Percentiles rank a stretch among this genome's conserved stretches.
Evolutionary conservation across 73 alveolate genomes (phyloP).

Genomic region (Paraurostyla sp.): DNA sequence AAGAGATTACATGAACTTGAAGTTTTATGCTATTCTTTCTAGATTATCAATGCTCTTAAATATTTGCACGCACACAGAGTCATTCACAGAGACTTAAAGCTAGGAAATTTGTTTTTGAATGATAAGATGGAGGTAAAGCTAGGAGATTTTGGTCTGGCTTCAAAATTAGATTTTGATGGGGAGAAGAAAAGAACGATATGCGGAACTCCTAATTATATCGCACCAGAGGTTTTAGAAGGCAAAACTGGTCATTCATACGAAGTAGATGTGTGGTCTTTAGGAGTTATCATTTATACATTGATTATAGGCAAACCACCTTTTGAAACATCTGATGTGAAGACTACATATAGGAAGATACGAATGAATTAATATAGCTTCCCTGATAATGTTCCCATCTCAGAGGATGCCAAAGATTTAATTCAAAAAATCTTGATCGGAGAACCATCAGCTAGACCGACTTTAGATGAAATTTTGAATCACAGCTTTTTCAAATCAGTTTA

Average conservation of each 20-base stretch:
- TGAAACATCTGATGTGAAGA: conserved; percentile 93
- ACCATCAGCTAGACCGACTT: conserved; percentile 93
- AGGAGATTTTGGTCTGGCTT: conserved; percentile 96
- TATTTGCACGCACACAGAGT: conserved; percentile 88
- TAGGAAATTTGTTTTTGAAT: conserved; percentile 90
- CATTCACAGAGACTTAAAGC: conserved; percentile 95
- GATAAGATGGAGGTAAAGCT: conserved; percentile 87
- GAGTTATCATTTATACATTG: conserved; percentile 91
- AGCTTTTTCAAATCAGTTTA: conserved; percentile 87
- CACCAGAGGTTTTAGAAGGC: conserved; percentile 92
- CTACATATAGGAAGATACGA: conserved; percentile 92
- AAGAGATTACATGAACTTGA: conserved; percentile 94
- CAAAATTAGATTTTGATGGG: conserved; percentile 89
- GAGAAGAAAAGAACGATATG: conserved; percentile 93
- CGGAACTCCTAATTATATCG: conserved; percentile 97
- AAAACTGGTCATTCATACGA: conserved; percentile 93
- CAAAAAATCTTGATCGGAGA: conserved; percentile 86
- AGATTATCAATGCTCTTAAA: conserved; percentile 86
- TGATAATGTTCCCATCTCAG: conserved; percentile 92
- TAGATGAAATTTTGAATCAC: conserved; percentile 92
- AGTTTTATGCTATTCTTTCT: conserved; percentile 90
- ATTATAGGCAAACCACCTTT: conserved; percentile 96
- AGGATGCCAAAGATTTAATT: conserved; percentile 89
- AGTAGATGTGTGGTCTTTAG: conserved; percentile 95
- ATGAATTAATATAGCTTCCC: conserved; percentile 89